A percentile compares a stretch with the other conserved stretches of the same genome.
Evolutionary conservation across 1,139 yeast genomes (phyloP).

Genomic region (Saccharomyces pastorianus): DNA sequence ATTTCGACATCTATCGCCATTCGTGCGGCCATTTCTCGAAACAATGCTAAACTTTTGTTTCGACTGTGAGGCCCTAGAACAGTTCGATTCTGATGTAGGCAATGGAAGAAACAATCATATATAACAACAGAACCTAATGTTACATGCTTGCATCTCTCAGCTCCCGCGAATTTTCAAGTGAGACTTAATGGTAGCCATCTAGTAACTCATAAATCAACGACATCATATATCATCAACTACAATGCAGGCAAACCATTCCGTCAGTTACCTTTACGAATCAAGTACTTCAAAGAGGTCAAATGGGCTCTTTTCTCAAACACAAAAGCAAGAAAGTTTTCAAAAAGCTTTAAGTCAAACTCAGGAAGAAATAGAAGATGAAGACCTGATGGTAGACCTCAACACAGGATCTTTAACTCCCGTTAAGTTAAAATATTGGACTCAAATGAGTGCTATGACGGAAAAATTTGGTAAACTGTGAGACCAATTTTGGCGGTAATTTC

Average conservation of each 20-base stretch:
- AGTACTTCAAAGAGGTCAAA: not conserved
- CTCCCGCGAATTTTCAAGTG: not conserved
- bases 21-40: not conserved
- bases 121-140: not conserved
- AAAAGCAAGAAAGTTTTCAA: not conserved
- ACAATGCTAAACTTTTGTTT: not conserved
- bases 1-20: not conserved
- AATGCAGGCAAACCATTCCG: not conserved
- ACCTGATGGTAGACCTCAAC: slow-evolving; percentile 26
- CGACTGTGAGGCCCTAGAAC: not conserved
- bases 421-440: slow-evolving; percentile 19
- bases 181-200: not conserved
- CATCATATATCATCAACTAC: not conserved
- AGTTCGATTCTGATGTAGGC: not conserved
- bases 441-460: slow-evolving; percentile 21
- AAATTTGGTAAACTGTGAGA: slow-evolving; percentile 18
- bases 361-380: slow-evolving; percentile 19
- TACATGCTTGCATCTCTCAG: not conserved
- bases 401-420: slow-evolving; percentile 25
- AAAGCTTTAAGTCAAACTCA: not conserved
- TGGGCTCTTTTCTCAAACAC: not conserved
- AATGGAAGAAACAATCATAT: not conserved
- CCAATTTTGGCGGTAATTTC: not conserved
- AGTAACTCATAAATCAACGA: not conserved
- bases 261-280: not conserved